phyloP scores from a whole-genome alignment of 108 stramenopile species.

The Schizochytrium sp. region DNA sequence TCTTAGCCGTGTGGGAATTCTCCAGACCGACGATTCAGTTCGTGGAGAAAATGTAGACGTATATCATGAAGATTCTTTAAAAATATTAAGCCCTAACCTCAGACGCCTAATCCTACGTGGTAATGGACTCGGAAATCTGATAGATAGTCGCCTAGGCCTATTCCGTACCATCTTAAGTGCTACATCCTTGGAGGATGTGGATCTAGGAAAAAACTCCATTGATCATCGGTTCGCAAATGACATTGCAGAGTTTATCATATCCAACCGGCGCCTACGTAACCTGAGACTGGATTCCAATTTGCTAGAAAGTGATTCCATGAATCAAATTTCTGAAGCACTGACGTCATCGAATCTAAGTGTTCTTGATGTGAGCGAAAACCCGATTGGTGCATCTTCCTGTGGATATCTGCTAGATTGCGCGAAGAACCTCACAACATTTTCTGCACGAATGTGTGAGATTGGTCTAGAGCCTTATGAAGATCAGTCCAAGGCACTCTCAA shows the following conservation, averaged over 20 bases:
- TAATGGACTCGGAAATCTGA: not conserved
- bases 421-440: not conserved
- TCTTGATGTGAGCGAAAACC: constrained; percentile 17
- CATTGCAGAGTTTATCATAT: not conserved
- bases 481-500: not conserved
- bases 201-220: not conserved
- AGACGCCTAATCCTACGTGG: not conserved
- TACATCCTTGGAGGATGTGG: not conserved
- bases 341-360: not conserved
- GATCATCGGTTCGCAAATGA: not conserved
- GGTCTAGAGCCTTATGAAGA: not conserved
- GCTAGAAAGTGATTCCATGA: not conserved
- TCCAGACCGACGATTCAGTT: not conserved
- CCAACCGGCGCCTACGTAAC: not conserved
- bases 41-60: not conserved
- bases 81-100: not conserved
- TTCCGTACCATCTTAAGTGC: not conserved
- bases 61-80: too few species aligned
- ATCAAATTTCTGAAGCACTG: not conserved
- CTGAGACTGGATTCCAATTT: not conserved
- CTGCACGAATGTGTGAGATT: constrained; percentile 18
- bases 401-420: not conserved
- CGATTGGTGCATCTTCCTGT: not conserved
- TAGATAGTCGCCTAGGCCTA: not conserved
- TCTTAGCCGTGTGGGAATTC: not conserved